phyloP scores from a whole-genome alignment of 495 filamentous ascomycete species.

The Podospora fimiseda region DNA sequence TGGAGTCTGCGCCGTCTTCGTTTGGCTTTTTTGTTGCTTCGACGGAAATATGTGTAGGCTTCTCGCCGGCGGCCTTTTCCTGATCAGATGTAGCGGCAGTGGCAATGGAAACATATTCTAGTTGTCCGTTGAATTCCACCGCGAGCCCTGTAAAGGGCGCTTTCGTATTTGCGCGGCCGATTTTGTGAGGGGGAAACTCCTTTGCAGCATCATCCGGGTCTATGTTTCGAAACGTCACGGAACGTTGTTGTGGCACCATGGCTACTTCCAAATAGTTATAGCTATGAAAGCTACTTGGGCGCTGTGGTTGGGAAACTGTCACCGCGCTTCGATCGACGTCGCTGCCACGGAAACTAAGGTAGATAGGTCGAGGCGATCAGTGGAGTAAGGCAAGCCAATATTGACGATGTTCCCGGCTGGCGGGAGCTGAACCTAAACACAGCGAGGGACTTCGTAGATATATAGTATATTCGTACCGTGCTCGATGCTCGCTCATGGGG shows the following conservation, averaged over 20 bases:
- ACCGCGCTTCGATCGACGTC: not conserved
- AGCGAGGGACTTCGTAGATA: too few relatives aligned
- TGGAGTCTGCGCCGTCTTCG: not conserved
- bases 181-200: not conserved
- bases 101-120: constrained; percentile 6
- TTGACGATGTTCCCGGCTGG: too few relatives aligned
- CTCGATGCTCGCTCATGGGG: too few relatives aligned
- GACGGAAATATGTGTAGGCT: too few relatives aligned
- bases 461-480: too few relatives aligned
- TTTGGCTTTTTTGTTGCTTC: not conserved
- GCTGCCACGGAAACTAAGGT: not conserved
- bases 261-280: too few relatives aligned
- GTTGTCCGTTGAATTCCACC: constrained; percentile 12
- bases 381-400: not conserved
- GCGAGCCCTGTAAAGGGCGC: constrained; percentile 11
- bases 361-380: not conserved
- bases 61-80: too few relatives aligned
- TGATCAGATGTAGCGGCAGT: too few relatives aligned
- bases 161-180: not conserved
- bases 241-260: not conserved
- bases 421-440: too few relatives aligned
- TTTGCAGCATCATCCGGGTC: not conserved
- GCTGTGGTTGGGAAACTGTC: not conserved
- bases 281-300: not conserved
- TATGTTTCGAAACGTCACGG: not conserved